Base-by-base conservation (phyloP, 768 basidiomycete genomes). In the Lactifluus volemus region DNA sequence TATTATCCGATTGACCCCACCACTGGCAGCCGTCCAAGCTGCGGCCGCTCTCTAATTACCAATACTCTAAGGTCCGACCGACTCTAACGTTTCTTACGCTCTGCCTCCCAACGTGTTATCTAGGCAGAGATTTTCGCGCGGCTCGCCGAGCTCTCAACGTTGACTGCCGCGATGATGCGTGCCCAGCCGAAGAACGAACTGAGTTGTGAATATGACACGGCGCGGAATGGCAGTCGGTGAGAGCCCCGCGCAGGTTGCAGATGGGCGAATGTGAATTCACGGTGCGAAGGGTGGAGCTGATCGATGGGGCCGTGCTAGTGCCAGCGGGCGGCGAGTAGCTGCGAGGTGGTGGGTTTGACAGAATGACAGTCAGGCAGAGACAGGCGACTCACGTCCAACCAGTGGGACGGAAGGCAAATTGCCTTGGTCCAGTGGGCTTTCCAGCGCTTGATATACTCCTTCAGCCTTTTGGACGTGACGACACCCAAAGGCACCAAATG, bases 81-180 rank as follows among this genome's bases (percentile, higher is more conserved):
- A 75, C 48, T 38, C 62, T 67, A 56, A 64, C 79, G 75, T 78
- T 76, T 78, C 68, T 81, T 86, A 71, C 82, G 84, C 73, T 97
- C 95, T 38, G 77, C 80, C 63, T 90, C 85, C 96, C 96, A 98
- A 67, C 81, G 86, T 67, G 85, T 81, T 52, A 98, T 79, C 96
- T 95, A 98, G 65, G 81, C 82, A 32, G 80, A 77, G 88, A 98
- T 97, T 77, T 91, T 98, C 6, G 77, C 83, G 55, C 95, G 76
- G 38, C 89, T 85, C 7, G 65, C 72, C 67, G 85, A 82, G 60
- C 77, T 90, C 19, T 85, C 88, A 2, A 95, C 85, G 65, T 94
- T 96, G 42, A 95, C 97, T 0, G 97, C 98, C 10, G 97, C 90
- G 67, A 98, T 95, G 81, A 98, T 96, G 70, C 84, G 86, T 0